phyloP scores from a whole-genome alignment of 208 protist species.

The Sergeia podlipaevii region DNA sequence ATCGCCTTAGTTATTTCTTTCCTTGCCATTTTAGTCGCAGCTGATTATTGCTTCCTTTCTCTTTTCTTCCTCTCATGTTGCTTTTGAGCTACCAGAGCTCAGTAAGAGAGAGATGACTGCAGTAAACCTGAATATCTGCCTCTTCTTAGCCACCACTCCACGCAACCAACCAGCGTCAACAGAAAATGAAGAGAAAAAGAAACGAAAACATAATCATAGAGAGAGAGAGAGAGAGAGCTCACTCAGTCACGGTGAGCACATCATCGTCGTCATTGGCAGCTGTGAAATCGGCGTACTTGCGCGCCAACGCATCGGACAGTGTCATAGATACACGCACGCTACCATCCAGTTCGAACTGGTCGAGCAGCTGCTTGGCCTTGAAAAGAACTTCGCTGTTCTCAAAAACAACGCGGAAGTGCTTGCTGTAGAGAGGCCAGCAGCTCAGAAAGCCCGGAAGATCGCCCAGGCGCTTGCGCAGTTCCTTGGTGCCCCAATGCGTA shows the following conservation, averaged over 20 bases:
- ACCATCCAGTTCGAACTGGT: constrained; percentile 69
- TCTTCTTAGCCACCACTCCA: too few relatives aligned
- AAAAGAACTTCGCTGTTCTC: constrained; percentile 54
- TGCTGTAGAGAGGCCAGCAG: constrained; percentile 50
- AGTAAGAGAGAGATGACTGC: too few relatives aligned
- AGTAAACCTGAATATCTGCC: too few relatives aligned
- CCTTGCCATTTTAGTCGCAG: too few relatives aligned
- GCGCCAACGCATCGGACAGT: constrained; percentile 41
- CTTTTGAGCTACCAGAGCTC: too few relatives aligned
- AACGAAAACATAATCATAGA: constrained; percentile 1
- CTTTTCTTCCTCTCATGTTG: too few relatives aligned
- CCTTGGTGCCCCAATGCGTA: constrained; percentile 23
- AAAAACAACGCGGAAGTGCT: constrained; percentile 72
- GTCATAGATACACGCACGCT: constrained; percentile 60
- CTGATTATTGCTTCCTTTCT: too few relatives aligned
- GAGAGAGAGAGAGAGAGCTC: constrained; percentile 5
- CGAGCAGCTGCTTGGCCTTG: constrained; percentile 77
- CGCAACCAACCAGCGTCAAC: background rate
- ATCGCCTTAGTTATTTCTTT: too few relatives aligned
- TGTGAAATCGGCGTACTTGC: constrained; percentile 36
- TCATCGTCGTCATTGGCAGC: constrained; percentile 22
- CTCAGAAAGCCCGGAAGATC: constrained; percentile 70
- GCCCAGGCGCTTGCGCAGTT: constrained; percentile 33
- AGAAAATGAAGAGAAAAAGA: background rate
- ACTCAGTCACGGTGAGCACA: background rate